Conservation (phyloP, 441 rosid genomes). For the Euphorbia celastroides region DNA sequence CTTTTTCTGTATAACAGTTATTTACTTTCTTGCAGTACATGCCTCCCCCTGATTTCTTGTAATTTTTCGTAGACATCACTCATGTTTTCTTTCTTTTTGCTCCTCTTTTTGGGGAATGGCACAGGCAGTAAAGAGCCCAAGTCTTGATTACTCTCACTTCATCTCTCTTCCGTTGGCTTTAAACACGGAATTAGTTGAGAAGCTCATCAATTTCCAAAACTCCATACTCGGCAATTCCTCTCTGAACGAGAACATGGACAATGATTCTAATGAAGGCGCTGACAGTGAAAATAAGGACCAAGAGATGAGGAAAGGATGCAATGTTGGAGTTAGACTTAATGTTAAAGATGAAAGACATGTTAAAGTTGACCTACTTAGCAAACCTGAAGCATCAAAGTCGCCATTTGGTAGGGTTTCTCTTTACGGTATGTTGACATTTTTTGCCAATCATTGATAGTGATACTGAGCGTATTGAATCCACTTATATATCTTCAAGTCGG, state of each 20-base stretch:
- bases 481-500: neutral
- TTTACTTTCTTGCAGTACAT: neutral
- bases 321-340: constrained; percentile 39
- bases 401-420: constrained; percentile 39
- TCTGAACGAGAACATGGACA: constrained; percentile 25
- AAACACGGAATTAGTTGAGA: constrained; percentile 68
- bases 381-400: constrained; percentile 54
- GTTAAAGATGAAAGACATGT: constrained; percentile 45
- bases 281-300: constrained; percentile 25
- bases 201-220: constrained; percentile 71
- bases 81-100: neutral
- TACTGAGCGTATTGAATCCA: neutral
- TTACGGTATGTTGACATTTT: neutral
- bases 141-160: constrained; percentile 79
- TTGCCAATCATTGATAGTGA: constrained; percentile 14
- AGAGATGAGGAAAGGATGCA: constrained; percentile 17
- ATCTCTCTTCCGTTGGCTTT: constrained; percentile 85
- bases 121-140: constrained; percentile 67
- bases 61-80: constrained; percentile 1
- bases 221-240: constrained; percentile 39
- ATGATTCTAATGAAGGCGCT: constrained; percentile 34
- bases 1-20: neutral
- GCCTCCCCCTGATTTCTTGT: constrained; percentile 5
- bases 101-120: neutral
- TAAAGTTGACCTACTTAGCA: constrained; percentile 40